Conservation (phyloP, 2,329 filamentous ascomycete genomes). For the Sporothrix pallida region DNA sequence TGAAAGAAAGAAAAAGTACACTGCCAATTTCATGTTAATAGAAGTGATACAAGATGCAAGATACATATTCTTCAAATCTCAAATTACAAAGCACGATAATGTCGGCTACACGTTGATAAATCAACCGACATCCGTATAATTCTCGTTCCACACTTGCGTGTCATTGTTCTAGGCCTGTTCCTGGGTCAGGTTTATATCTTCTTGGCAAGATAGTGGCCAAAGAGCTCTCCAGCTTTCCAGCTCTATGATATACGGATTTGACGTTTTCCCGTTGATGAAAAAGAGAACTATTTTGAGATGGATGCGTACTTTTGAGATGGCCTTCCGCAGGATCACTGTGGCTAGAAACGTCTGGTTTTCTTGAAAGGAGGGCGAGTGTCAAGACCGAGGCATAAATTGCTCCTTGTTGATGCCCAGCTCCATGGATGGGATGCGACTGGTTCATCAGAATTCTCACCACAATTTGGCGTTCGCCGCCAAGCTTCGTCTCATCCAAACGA, state of each 20-base stretch:
- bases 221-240: neutral
- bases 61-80: too few relatives aligned
- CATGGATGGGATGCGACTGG: conserved; percentile 1
- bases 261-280: too few relatives aligned
- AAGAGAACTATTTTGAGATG: too few relatives aligned
- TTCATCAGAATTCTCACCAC: neutral
- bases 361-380: neutral
- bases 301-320: too few relatives aligned
- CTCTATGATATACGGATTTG: too few relatives aligned
- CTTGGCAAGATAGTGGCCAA: neutral
- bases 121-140: neutral
- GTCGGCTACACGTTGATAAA: neutral
- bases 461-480: neutral
- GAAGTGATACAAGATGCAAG: too few relatives aligned
- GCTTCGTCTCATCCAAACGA: neutral
- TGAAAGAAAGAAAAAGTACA: too few relatives aligned
- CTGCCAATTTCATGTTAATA: too few relatives aligned
- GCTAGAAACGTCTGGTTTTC: neutral
- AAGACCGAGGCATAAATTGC: neutral
- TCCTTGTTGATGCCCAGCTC: neutral
- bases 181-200: neutral
- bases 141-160: neutral
- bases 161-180: neutral
- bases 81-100: neutral
- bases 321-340: neutral